Evolutionary conservation across 73 alveolate species (phyloP), one percentile per base, ranked within the genome.

Genomic region (Stentor roeselii): DNA sequence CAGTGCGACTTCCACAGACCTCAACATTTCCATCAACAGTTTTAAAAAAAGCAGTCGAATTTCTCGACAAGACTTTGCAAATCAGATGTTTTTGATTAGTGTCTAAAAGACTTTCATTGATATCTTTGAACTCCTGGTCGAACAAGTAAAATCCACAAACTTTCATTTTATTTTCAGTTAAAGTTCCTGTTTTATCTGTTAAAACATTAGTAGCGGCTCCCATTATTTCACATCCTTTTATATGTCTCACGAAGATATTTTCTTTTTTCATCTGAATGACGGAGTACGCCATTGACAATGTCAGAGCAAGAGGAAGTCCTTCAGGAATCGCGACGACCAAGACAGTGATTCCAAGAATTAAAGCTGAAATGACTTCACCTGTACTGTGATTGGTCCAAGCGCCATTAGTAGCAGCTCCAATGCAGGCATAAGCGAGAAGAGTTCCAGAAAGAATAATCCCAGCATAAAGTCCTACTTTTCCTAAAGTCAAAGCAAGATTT

Each of bases 241-340:
- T 89, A 83, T 94, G 89, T 76, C 98, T 91, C 4, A 97, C 99
- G 78, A 95, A 92, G 86, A 95, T 97, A 37, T 96, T 67, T 75
- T 93, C 96, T 80, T 95, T 97, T 87, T 94, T 96, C 98, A 97
- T 96, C 89, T 97, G 91, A 80, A 89, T 91, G 31, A 97, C 97
- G 21, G 99, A 92, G 88, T 91, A 97, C 42, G 99, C 99, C 35
- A 97, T 91, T 58, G 98, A 88, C 78, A 97, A 91, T 6, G 99
- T 96, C n/a, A 97, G 99, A 41, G 99, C 99, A 35, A 97, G 86
- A 34, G 99, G 99, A 14, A 96, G 90, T 3, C 99, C 99, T 91
- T 97, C 99, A 11, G 99, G 99, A 40, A 97, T 98, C 37, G 99
- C 98, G 31, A 97, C 99, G 31, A 97, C 98, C 31, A 97, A 87